These are phyloP conservation scores for Carex cristatella DNA, from an alignment of 176 grass and related monocot genomes.

Conservation along the genomic window DNA sequence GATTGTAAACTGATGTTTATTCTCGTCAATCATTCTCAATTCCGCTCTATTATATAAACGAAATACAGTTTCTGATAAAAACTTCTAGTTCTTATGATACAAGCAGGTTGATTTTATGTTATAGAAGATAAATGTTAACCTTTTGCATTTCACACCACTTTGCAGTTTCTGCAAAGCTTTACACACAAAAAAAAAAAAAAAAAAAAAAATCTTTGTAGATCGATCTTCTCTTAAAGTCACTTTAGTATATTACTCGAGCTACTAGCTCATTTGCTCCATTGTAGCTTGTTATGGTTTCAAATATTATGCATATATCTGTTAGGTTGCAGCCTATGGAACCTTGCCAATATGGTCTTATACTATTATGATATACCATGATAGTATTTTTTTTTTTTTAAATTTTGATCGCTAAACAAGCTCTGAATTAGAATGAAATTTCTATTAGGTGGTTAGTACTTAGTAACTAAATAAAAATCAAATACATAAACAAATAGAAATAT, in stretches of 20 bases:
- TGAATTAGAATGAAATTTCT: constrained; percentile 26
- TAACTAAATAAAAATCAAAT: constrained; percentile 3
- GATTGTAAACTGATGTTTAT: background rate
- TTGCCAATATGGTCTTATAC: background rate
- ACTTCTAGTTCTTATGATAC: background rate
- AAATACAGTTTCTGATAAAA: no score
- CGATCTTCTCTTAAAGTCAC: background rate
- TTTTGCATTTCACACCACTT: background rate
- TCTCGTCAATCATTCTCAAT: no score
- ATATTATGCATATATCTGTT: background rate
- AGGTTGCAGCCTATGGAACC: background rate
- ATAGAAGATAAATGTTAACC: background rate
- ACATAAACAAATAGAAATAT: background rate
- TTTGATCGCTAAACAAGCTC: background rate
- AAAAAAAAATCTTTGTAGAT: background rate
- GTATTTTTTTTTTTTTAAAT: constrained; percentile 13
- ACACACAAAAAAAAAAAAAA: background rate
- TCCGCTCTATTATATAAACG: no score
- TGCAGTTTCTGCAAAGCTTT: background rate
- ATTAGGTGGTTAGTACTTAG: constrained; percentile 12
- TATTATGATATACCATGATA: background rate
- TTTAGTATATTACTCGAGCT: background rate
- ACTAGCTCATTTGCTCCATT: background rate
- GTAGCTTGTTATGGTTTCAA: background rate
- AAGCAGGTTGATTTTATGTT: background rate